Evolutionary conservation across 78 protist genomes (phyloP).

Genomic region (Dictyostelium brefeldianum): DNA sequence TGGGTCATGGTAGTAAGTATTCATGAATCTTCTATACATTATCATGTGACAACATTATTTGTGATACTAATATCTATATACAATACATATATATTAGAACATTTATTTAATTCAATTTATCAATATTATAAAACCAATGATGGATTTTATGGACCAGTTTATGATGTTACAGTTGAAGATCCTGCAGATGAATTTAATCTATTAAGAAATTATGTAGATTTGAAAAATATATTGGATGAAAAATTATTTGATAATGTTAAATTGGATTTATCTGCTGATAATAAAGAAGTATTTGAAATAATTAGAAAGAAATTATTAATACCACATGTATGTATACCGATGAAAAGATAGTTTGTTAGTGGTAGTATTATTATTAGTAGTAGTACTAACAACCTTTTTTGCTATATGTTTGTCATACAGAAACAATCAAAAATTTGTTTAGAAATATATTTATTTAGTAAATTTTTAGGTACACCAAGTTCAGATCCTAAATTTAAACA

Average conservation of each 20-base stretch:
- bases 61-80: too few relatives aligned
- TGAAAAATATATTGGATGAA: conserved; percentile 19
- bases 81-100: not conserved
- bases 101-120: conserved; percentile 61
- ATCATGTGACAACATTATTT: too few relatives aligned
- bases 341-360: too few relatives aligned
- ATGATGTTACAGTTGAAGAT: conserved; percentile 77
- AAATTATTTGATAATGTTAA: conserved; percentile 32
- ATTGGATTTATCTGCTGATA: conserved; percentile 11
- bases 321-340: conserved; percentile 24
- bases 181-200: conserved; percentile 54
- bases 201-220: conserved; percentile 60
- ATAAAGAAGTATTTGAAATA: conserved; percentile 35
- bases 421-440: conserved; percentile 45
- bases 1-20: conserved; percentile 79
- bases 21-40: too few relatives aligned
- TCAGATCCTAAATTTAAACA: conserved; percentile 34
- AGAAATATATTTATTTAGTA: conserved; percentile 57
- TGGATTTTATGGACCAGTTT: conserved; percentile 72
- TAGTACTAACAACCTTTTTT: too few relatives aligned
- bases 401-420: too few relatives aligned
- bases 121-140: conserved; percentile 48
- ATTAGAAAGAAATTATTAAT: conserved; percentile 49
- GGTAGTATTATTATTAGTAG: too few relatives aligned
- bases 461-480: conserved; percentile 22